Percentiles rank a stretch among this genome's conserved stretches.
Evolutionary conservation across 345 rosid genomes (phyloP).

Genomic region (Citrus unshiu): DNA sequence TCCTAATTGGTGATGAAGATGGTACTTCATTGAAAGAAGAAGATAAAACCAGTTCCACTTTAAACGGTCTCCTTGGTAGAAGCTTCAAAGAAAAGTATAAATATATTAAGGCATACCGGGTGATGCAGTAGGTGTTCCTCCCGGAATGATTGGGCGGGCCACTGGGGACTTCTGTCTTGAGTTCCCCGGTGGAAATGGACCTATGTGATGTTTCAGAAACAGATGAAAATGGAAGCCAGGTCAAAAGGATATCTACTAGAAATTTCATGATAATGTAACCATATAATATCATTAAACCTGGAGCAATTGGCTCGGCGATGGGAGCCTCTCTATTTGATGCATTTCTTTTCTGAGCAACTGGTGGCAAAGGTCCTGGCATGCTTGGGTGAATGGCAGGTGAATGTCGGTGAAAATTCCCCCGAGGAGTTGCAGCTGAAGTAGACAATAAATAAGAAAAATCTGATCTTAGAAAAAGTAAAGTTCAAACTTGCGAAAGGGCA

Average conservation of each 20-base stretch:
- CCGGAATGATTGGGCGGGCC: constrained; percentile 19
- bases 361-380: constrained; percentile 26
- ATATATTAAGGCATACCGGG: constrained; percentile 23
- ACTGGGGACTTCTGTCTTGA: constrained; percentile 21
- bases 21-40: constrained; percentile 19
- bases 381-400: constrained; percentile 13
- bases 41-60: not conserved
- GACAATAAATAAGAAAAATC: constrained; percentile 7
- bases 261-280: not conserved
- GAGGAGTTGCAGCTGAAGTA: constrained; percentile 22
- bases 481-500: constrained; percentile 6
- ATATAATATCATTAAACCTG: constrained; percentile 8
- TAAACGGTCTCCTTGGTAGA: not conserved
- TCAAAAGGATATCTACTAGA: constrained; percentile 8
- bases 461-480: not conserved
- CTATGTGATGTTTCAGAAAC: constrained; percentile 21
- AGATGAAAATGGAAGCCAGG: constrained; percentile 5
- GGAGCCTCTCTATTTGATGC: constrained; percentile 21
- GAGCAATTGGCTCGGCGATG: constrained; percentile 3
- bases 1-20: constrained; percentile 37
- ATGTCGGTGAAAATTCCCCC: constrained; percentile 13
- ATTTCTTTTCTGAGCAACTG: constrained; percentile 14
- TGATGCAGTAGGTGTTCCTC: constrained; percentile 13
- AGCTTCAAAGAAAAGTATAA: not conserved
- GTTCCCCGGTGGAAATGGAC: constrained; percentile 35